Percentiles rank a stretch among this genome's conserved stretches.
Evolutionary conservation across 2,329 filamentous ascomycete species (phyloP).

Genomic region (Herpotrichia juniperi): DNA sequence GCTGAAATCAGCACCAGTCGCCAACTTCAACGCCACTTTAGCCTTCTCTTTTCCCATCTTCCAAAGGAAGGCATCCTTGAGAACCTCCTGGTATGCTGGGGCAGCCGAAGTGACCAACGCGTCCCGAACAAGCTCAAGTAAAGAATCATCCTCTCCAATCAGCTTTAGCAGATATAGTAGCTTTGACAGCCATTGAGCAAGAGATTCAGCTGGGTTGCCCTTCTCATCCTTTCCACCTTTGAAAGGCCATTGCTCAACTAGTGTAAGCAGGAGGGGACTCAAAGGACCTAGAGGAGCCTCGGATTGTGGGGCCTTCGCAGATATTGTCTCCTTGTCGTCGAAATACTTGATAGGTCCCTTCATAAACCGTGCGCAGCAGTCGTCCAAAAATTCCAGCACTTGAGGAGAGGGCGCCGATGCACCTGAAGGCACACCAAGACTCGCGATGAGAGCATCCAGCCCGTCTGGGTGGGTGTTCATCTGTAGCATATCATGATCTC

Average conservation of each 20-base stretch:
- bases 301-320: slow-evolving; percentile 24
- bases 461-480: slow-evolving; percentile 46
- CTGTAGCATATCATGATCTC: slow-evolving; percentile 71
- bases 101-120: slow-evolving; percentile 33
- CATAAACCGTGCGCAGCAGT: slow-evolving; percentile 77
- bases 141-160: slow-evolving; percentile 41
- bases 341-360: slow-evolving; percentile 84
- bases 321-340: slow-evolving; percentile 66
- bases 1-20: slow-evolving; percentile 42
- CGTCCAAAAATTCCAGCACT: slow-evolving; percentile 78
- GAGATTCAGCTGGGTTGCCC: slow-evolving; percentile 28
- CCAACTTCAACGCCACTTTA: slow-evolving; percentile 40
- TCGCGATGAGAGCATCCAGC: slow-evolving; percentile 55
- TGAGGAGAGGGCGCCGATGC: slow-evolving; percentile 29
- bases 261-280: slow-evolving; percentile 71
- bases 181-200: slow-evolving; percentile 44
- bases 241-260: slow-evolving; percentile 81
- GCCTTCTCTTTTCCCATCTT: slow-evolving; percentile 46
- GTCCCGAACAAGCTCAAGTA: slow-evolving; percentile 34
- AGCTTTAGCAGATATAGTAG: slow-evolving; percentile 42
- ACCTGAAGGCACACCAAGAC: slow-evolving; percentile 50
- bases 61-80: slow-evolving; percentile 44
- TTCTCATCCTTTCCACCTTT: slow-evolving; percentile 38
- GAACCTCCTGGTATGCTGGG: slow-evolving; percentile 33
- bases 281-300: slow-evolving; percentile 40